Evolutionary conservation across 148 eudicot genomes (phyloP), one percentile per base, ranked within the genome.

Genomic region (Dianthus caryophyllus): DNA sequence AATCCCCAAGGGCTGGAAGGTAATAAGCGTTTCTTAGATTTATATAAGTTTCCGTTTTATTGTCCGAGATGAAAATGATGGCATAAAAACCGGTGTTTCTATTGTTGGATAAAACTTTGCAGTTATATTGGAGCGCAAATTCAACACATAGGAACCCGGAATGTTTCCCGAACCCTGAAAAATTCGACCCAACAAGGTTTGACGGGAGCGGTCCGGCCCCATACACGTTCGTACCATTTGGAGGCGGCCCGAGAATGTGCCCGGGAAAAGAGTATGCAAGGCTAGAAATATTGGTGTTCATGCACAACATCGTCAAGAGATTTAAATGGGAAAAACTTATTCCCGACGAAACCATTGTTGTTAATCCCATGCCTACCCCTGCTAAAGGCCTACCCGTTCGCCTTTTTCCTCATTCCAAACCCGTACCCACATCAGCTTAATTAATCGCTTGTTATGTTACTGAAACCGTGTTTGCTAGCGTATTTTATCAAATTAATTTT

Each of bases 1-100:
- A 24, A 51, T 78, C 60, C 77, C 77, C 17, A 70, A 78, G 51
- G 77, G 81, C 3, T 73, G 74, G 77, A 78, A 78, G 79, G 79
- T 76, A 66, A 9, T 47, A 26, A 29, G 2, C 6, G 22, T 25
- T 10, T 22, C 1, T 27, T 6, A n/a, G n/a, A n/a, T 24, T 51
- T 18, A 9, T 14, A 2, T 33, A 2, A 2, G 38, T 33, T 33
- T 33, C 38, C 4, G 38, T 33, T 2, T 7, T 33, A 7, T 33
- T 7, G 7, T 33, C 38, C 7, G 4, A 33, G 4, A 33, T 33
- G n/a, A n/a, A n/a, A n/a, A n/a, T n/a, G n/a, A n/a, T n/a, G n/a
- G n/a, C n/a, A n/a, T n/a, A n/a, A n/a, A n/a, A n/a, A n/a, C n/a
- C n/a, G n/a, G n/a, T n/a, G n/a, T n/a, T n/a, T n/a, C n/a, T n/a